Evolutionary conservation across 805 yeast species (phyloP), one percentile per base, ranked within the genome.

Genomic region (Komagataella kurtzmanii): DNA sequence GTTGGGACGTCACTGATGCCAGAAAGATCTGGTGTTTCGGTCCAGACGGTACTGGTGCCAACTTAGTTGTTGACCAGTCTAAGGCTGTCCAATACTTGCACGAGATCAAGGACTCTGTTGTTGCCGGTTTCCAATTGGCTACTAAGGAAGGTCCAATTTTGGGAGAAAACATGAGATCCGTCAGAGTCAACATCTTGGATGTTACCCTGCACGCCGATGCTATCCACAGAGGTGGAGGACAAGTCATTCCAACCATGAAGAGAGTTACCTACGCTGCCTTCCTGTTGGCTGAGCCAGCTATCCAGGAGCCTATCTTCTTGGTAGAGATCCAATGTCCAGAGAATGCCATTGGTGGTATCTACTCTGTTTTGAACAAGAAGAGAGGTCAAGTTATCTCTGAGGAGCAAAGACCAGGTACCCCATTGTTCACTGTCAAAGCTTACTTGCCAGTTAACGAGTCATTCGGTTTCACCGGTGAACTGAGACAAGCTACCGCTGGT

Each of bases 11-110:
- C 72, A 83, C 97, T 65, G 99, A 91, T 72, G 99, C 97, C 77
- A 90, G 99, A 86, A 91, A 93, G 93, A 93, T 91, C 72, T 91
- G 99, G 99, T 88, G 97, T 86, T 91, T 91, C 89, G 99, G 99
- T 80, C 98, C 99, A 73, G 99, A 91, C 71, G 97, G 97, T 77
- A 83, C 79, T 74, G 99, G 99, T 78, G 90, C 99, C 69, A 91
- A 91, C 81, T 76, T 93, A 70, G 97, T 91, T 70, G 95, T 91
- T 75, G 99, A 91, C 81, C 97, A 90, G 79, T 91, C 98, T 70
- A 91, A 91, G 91, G 99, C 99, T 69, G 98, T 91, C 59, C 98
- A 93, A 81, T 91, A 90, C 89, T 84, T 91, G 79, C 75, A 80
- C 75, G 99, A 91, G 83, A 93, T 93, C 83, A 91, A 91, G 88